These are phyloP conservation scores for Candida dubliniensis DNA, from an alignment of 1,139 yeast genomes.

Conservation along the genomic window DNA sequence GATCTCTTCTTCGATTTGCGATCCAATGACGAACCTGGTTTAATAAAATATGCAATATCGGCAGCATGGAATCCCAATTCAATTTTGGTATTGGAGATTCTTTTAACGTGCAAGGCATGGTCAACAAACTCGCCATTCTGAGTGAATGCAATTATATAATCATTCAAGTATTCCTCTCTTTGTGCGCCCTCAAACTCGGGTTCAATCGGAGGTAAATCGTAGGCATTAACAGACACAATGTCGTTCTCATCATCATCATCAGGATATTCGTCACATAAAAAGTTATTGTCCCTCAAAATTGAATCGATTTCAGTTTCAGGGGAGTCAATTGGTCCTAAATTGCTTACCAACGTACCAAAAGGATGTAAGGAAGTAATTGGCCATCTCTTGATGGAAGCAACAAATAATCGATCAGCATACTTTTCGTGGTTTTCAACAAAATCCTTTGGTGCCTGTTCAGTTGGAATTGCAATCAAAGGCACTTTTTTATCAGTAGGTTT, in stretches of 20 bases:
- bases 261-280: constrained; percentile 81
- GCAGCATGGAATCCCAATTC: constrained; percentile 80
- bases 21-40: constrained; percentile 74
- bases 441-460: constrained; percentile 96
- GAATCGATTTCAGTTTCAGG: constrained; percentile 83
- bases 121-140: constrained; percentile 65
- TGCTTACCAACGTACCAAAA: constrained; percentile 88
- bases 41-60: constrained; percentile 72
- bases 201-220: constrained; percentile 41
- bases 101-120: constrained; percentile 76
- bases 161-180: constrained; percentile 62
- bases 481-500: constrained; percentile 98
- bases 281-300: constrained; percentile 88
- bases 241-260: constrained; percentile 24
- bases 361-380: constrained; percentile 98
- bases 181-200: constrained; percentile 33
- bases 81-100: constrained; percentile 56
- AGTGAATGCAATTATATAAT: constrained; percentile 65
- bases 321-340: constrained; percentile 79
- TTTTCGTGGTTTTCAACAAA: constrained; percentile 89
- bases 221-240: constrained; percentile 16
- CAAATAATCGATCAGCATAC: constrained; percentile 79
- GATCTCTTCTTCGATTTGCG: constrained; percentile 91
- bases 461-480: constrained; percentile 95
- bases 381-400: constrained; percentile 97